Evolutionary conservation across 148 eudicot species (phyloP), one percentile per base, ranked within the genome.

Genomic region (Vaccinium corymbosum): DNA sequence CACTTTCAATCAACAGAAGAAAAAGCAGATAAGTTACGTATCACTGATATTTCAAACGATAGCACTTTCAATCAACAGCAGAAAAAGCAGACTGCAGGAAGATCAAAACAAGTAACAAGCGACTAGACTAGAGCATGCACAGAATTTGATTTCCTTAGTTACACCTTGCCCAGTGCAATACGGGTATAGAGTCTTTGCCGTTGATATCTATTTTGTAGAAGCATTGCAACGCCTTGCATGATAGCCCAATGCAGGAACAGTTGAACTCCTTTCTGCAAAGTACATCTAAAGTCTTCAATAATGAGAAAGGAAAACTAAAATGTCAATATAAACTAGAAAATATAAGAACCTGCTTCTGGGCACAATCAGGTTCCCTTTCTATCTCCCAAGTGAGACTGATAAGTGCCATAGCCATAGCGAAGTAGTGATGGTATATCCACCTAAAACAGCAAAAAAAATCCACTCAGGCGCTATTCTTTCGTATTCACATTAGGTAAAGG

Each of bases 311-410:
- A 74, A 27, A 80, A 55, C 29, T 64, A 83, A 83, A 50, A 79
- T 4, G 11, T 51, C 71, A 46, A 59, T 16, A 68, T 17, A 13
- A 25, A 56, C 49, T 49, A 16, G 51, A 15, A 84, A 80, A 85
- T 73, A 80, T 12, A 85, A 25, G 74, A 76, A 94, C 99, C 99
- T 96, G 99, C 89, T 93, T 96, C 89, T 89, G 90, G 15, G 90
- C 88, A 91, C 99, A 96, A 81, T 94, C 87, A 85, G 97, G 97
- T 55, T 89, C 88, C 75, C 94, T 90, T 87, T 93, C 97, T 76
- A 96, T 94, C 85, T 94, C 99, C 99, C 99, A 96, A 48, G 99
- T 96, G 74, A 96, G 94, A 88, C 99, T 96, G 87, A 96, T 95
- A 42, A 96, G 89, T 82, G 99, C 98, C 98, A 94, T 94, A 76